A percentile compares a stretch with the other conserved stretches of the same genome.
These are phyloP conservation scores for Plantago ovata DNA, from an alignment of 257 asterid species.

Conservation along the genomic window DNA sequence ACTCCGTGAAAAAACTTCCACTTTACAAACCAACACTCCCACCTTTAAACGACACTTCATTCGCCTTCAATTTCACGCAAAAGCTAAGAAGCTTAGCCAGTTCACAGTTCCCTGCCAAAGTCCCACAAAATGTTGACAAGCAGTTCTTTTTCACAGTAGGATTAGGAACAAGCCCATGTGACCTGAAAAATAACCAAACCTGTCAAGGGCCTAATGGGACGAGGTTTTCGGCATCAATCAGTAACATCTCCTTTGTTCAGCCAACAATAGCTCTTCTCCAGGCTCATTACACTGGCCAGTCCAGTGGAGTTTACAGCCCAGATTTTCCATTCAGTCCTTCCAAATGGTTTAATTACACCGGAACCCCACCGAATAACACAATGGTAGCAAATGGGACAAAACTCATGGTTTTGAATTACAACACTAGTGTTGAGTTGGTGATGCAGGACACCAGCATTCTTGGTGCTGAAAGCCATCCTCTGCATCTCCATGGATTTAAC, in stretches of 20 bases:
- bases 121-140: constrained; percentile 40
- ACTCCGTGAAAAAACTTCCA: constrained; percentile 5
- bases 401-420: constrained; percentile 40
- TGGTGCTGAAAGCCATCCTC: constrained; percentile 71
- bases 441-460: constrained; percentile 67
- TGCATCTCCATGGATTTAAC: constrained; percentile 61
- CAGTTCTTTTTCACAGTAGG: constrained; percentile 57
- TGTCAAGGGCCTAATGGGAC: constrained; percentile 71
- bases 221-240: constrained; percentile 55
- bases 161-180: constrained; percentile 57
- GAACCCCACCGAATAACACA: constrained; percentile 58
- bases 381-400: constrained; percentile 45
- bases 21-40: constrained; percentile 44
- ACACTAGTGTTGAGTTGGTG: constrained; percentile 51
- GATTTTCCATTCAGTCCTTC: constrained; percentile 49
- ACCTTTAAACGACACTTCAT: constrained; percentile 46
- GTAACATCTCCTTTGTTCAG: constrained; percentile 43
- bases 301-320: constrained; percentile 36
- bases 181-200: constrained; percentile 31
- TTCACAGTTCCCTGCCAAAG: constrained; percentile 52
- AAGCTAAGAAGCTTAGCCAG: constrained; percentile 48
- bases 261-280: constrained; percentile 55
- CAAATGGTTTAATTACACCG: constrained; percentile 49
- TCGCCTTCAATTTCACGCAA: constrained; percentile 35
- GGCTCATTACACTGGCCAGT: constrained; percentile 33